Evolutionary conservation across 2,329 filamentous ascomycete genomes (phyloP).

Genomic region (Ophiostoma ulmi): DNA sequence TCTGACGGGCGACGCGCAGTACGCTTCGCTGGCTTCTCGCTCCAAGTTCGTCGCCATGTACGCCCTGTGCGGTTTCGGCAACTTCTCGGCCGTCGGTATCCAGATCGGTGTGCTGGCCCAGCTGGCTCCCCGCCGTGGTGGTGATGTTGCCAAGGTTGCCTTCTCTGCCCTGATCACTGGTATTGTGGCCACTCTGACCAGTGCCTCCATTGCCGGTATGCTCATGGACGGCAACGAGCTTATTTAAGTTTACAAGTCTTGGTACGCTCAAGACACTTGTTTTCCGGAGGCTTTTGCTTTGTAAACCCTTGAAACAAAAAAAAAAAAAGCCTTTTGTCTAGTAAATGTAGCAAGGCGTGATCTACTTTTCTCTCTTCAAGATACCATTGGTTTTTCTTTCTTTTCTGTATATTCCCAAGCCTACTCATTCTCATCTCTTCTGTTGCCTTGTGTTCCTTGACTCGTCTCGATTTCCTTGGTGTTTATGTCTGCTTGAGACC

Average conservation of each 20-base stretch:
- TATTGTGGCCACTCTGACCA: conserved; percentile 72
- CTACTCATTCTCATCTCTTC: neutral
- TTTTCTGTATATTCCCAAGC: conserved; percentile 1
- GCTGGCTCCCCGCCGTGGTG: conserved; percentile 66
- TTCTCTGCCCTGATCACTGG: conserved; percentile 73
- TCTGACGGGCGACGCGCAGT: conserved; percentile 48
- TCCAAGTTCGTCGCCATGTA: conserved; percentile 81
- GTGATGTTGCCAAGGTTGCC: conserved; percentile 70
- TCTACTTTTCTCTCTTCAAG: neutral
- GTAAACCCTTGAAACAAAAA: neutral
- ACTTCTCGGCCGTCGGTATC: conserved; percentile 80
- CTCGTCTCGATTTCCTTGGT: neutral
- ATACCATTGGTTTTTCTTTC: neutral
- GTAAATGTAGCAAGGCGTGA: neutral
- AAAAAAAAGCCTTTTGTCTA: neutral
- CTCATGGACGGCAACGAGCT: conserved; percentile 48
- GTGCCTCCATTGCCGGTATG: conserved; percentile 71
- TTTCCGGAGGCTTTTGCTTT: neutral
- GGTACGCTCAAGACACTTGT: neutral
- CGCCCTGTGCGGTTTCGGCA: conserved; percentile 77
- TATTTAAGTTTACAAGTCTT: neutral
- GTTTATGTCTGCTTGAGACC: neutral
- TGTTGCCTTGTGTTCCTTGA: neutral
- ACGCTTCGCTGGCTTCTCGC: conserved; percentile 58
- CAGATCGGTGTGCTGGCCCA: conserved; percentile 85